Evolutionary conservation across 208 protist genomes (phyloP), one percentile per base, ranked within the genome.

Genomic region (Kentomonas sorsogonicus): DNA sequence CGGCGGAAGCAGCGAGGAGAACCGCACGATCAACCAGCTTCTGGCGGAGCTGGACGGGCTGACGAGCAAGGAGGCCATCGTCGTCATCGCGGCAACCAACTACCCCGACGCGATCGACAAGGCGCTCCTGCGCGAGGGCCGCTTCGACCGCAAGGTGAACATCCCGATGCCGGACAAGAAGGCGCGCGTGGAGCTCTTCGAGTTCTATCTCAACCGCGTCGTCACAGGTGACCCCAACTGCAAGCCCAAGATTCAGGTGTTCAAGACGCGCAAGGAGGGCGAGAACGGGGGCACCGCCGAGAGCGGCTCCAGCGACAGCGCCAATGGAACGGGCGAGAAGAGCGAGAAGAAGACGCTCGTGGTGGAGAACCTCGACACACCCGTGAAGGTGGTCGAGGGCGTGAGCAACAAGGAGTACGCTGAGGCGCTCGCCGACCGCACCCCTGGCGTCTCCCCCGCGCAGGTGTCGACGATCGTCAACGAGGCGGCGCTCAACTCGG

Each of bases 71-170:
- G 89, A 97, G 56, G 79, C 87, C 1, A 93, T 99, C 26, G 96
- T 99, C 20, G 96, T 99, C 2, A 89, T 99, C 52, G 97, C 86
- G 11, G 98, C 98, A 1, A 99, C 98, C 15, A 99, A 99, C 71
- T 97, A 96, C 60, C 93, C 96, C 2, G 94, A 99, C 10, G 77
- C 77, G 2, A 86, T 98, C 16, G 97, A 99, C 71, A 93, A 95
- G 59, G 91, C 91, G 16, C 79, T 97, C 13, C 77, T 95, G 48
- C 87, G 91, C 41, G 86, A 93, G 58, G 91, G 91, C n/a, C 83
- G 91, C 15, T 97, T 97, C 63, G 91, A 97, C 47, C 78, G 89
- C 20, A 95, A 97, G 59, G 82, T 97, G 26, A 90, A 91, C 70
- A 92, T 97, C 50, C 87, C 88, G 0, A 93, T 95, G 85, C 91